Base-by-base conservation (phyloP, 2,329 filamentous ascomycete species). In the Botrytis paeoniae region DNA sequence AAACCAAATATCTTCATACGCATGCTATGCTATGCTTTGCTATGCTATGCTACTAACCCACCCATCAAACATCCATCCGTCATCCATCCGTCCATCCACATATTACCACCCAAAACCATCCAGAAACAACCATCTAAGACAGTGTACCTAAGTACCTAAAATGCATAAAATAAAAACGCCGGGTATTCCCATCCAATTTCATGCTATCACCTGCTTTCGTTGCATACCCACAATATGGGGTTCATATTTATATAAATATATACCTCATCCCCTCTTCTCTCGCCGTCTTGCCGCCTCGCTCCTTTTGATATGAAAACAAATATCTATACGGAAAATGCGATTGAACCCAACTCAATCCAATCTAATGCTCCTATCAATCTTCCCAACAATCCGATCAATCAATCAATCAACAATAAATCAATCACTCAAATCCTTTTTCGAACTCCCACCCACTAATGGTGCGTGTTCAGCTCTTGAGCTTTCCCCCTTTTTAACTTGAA, bases 361-460 rank as follows among this genome's bases (percentile, higher is more conserved):
- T 29, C 8, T n/a, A 8, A 57, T 18, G 14, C n/a, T 8, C 12
- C n/a, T n/a, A 29, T 6, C 48, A 4, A 14, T 43, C 22, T 32
- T 25, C 39, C 45, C 8, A 54, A 6, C 8, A 25, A 51, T n/a
- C 48, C 25, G 14, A 6, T 10, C 22, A 54, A 54, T 3, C 25
- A 54, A 48, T 14, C 12, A 39, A 45, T 22, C 43, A 22, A 45
- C 25, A 54, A 54, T 3, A 54, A 45, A 16, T 72, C 64, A 72
- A 72, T 69, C 70, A 61, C 51, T 72, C 48, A 72, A 51, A 69
- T 72, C 70, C 39, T 69, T 69, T 63, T 69, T 72, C 6, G 16
- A 32, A 29, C 63, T 51, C 0, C 14, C 54, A 4, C 63, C 63
- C 29, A 72, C 70, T 41, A 72, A n/a, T 4, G 63, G 70, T 10